Evolutionary conservation across 805 yeast species (phyloP).

Genomic region (Pichia californica): DNA sequence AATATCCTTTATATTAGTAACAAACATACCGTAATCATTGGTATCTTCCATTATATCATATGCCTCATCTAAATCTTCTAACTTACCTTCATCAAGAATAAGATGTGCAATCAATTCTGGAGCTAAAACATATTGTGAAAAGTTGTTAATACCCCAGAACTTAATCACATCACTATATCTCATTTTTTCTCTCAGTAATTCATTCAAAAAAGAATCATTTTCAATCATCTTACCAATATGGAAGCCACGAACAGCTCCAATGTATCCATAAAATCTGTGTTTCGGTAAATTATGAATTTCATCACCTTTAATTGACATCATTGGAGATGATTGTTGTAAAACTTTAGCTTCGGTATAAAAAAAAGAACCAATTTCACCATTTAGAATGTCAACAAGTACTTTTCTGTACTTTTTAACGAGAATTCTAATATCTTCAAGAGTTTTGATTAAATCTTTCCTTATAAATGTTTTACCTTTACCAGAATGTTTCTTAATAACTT

Average conservation of each 20-base stretch:
- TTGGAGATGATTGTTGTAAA: constrained; percentile 32
- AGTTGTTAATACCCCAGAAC: constrained; percentile 58
- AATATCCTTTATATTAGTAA: constrained; percentile 24
- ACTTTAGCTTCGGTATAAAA: constrained; percentile 46
- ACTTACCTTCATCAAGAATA: constrained; percentile 40
- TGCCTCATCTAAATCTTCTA: constrained; percentile 34
- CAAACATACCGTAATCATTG: constrained; percentile 30
- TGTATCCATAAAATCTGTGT: constrained; percentile 50
- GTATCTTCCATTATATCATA: constrained; percentile 42
- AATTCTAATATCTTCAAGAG: constrained; percentile 7
- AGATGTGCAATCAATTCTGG: constrained; percentile 53
- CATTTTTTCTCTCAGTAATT: constrained; percentile 24
- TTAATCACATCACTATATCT: constrained; percentile 39
- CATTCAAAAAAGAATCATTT: constrained; percentile 23
- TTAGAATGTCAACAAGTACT: constrained; percentile 19
- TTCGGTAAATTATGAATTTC: constrained; percentile 44
- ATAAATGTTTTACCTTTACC: constrained; percentile 10
- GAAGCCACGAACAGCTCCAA: constrained; percentile 53
- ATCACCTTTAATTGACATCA: constrained; percentile 38
- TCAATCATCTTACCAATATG: constrained; percentile 39
- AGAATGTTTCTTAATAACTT: constrained; percentile 15
- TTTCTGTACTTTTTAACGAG: constrained; percentile 8
- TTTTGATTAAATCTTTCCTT: constrained; percentile 11
- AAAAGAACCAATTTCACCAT: constrained; percentile 39
- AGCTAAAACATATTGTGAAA: constrained; percentile 52